Evolutionary conservation across 176 grass and related monocot species (phyloP).

Genomic region (Phoenix dactylifera): DNA sequence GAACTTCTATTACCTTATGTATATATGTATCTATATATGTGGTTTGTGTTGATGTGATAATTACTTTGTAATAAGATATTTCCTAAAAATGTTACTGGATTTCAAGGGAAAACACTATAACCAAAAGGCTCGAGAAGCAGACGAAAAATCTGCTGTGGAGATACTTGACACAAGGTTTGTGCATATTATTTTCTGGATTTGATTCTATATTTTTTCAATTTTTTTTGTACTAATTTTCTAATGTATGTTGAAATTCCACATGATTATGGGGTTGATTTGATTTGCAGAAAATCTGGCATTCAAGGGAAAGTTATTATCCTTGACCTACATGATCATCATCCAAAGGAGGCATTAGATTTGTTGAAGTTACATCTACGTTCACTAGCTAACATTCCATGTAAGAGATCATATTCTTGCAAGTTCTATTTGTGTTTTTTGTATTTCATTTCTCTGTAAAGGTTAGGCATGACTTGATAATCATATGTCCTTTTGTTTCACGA

Average conservation of each 20-base stretch:
- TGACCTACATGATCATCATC: conserved; percentile 39
- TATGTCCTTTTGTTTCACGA: conserved; percentile 4
- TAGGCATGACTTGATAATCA: conserved; percentile 2
- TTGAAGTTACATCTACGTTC: conserved; percentile 58
- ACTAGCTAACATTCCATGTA: conserved; percentile 81
- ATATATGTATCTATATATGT: too few species aligned
- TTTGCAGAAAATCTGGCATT: conserved; percentile 46
- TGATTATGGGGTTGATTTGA: neutral
- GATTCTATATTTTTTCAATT: neutral
- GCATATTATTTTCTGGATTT: neutral
- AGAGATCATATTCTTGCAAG: conserved; percentile 11
- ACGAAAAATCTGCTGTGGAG: conserved; percentile 60
- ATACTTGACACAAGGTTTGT: conserved; percentile 41
- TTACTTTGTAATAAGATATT: too few species aligned
- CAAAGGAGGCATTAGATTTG: conserved; percentile 50
- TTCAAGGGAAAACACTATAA: conserved; percentile 54
- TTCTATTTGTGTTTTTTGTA: conserved; percentile 5
- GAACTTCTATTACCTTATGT: too few species aligned
- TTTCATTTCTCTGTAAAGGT: neutral
- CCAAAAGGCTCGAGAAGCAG: conserved; percentile 49
- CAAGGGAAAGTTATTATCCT: conserved; percentile 40
- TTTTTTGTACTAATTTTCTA: conserved; percentile 4
- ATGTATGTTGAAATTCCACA: too few species aligned
- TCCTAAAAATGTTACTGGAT: conserved; percentile 23
- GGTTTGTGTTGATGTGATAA: too few species aligned